phyloP scores from a whole-genome alignment of 1,139 yeast species.

The Nakaseomyces sp. region DNA sequence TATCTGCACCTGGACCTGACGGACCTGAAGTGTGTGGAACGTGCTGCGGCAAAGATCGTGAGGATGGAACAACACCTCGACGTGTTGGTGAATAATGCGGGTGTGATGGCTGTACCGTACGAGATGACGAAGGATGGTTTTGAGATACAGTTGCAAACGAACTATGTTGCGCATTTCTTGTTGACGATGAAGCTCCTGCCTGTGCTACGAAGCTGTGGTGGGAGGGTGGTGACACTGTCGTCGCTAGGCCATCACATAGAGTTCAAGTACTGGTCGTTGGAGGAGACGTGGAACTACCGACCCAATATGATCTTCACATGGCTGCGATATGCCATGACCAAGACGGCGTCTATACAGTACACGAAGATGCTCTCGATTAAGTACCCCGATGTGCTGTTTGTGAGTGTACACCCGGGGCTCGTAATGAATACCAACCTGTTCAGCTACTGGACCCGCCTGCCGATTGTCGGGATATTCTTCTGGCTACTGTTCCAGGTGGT shows the following conservation, averaged over 20 bases:
- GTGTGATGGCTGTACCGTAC: conserved; percentile 70
- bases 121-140: conserved; percentile 58
- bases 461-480: conserved; percentile 61
- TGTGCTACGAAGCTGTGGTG: conserved; percentile 38
- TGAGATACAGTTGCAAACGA: conserved; percentile 75
- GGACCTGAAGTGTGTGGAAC: conserved; percentile 47
- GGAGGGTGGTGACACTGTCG: conserved; percentile 56
- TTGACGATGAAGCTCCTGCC: conserved; percentile 57
- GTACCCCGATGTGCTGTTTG: conserved; percentile 55
- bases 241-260: conserved; percentile 63
- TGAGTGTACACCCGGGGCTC: conserved; percentile 79
- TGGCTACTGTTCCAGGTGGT: conserved; percentile 63
- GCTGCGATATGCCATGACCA: conserved; percentile 73
- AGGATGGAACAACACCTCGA: conserved; percentile 46
- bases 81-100: conserved; percentile 69
- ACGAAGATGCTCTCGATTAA: conserved; percentile 56
- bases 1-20: conserved; percentile 57
- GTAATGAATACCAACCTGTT: conserved; percentile 72
- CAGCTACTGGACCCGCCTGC: conserved; percentile 69
- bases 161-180: conserved; percentile 67
- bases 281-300: conserved; percentile 44
- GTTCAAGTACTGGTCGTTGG: conserved; percentile 42
- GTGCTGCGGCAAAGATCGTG: conserved; percentile 45
- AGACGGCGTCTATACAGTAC: conserved; percentile 71
- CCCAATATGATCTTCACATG: conserved; percentile 69